phyloP scores from a whole-genome alignment of 495 filamentous ascomycete species.

The Podospora pseudoanserina region DNA sequence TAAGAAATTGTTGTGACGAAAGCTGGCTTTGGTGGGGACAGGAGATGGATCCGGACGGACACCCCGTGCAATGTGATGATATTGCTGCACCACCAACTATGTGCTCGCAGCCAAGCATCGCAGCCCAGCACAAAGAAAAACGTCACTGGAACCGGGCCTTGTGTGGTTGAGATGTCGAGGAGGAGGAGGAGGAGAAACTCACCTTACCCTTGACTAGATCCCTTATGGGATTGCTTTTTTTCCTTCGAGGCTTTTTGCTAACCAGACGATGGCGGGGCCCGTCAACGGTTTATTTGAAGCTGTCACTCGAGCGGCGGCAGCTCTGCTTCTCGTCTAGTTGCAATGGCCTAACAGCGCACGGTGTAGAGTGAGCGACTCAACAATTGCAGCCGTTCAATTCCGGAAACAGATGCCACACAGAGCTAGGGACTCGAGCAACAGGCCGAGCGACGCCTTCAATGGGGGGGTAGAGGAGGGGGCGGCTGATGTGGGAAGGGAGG shows the following conservation, averaged over 20 bases:
- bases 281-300: background rate
- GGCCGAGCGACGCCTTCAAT: background rate
- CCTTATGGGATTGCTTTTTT: background rate
- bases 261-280: background rate
- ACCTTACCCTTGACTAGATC: background rate
- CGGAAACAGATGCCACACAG: background rate
- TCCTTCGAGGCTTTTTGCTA: background rate
- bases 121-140: constrained; percentile 4
- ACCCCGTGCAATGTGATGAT: background rate
- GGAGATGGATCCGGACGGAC: background rate
- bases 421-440: background rate
- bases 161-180: background rate
- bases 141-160: background rate
- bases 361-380: constrained; percentile 3
- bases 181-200: background rate
- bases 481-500: background rate
- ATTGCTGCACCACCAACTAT: background rate
- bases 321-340: background rate
- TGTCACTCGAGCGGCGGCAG: background rate
- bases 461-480: too few relatives aligned
- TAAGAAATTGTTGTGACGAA: background rate
- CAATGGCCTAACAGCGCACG: background rate
- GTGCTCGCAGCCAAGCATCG: background rate
- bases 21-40: background rate
- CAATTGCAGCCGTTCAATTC: background rate